Evolutionary conservation across 1,139 yeast genomes (phyloP), one percentile per base, ranked within the genome.

Genomic region (Suhomyces panamericanus): DNA sequence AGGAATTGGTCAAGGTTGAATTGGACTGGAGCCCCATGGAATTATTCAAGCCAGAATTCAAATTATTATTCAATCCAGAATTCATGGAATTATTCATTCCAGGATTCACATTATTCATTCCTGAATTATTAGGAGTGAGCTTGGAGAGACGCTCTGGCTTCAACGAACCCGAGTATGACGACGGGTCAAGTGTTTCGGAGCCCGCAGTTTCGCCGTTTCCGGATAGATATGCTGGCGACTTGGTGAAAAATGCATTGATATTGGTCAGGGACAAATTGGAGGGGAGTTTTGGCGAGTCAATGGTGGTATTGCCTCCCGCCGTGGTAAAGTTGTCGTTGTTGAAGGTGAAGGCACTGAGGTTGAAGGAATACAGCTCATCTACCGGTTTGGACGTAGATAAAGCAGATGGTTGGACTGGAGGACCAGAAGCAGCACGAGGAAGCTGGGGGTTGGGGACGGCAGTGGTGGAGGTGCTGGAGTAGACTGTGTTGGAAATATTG

Each of bases 341-440:
- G 37, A 63, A 59, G 12, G 72, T 64, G 49, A 70, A 71, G 1
- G 74, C 63, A 46, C 70, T 64, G 39, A 70, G 47, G 37, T 69
- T 69, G 52, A 70, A 70, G 1, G 69, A 62, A 49, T 62, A 67
- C 46, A 56, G 69, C 34, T 69, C 74, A 24, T 69, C 74, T 14
- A 53, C 41, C 12, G 31, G 9, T 26, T 35, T 26, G 44, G 33
- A 31, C 35, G 32, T 14, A 44, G 39, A 20, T 49, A 31, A 20
- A 45, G 29, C 35, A 47, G 55, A 39, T 4, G 24, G 24, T 6
- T 20, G 24, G 4, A 20, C 2, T 8, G 9, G 9, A 20, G 24
- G 24, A 20, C 24, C 24, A 6, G 24, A 20, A 20, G 24, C 24
- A 6, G 24, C 24, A 20, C 24, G 24, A 20, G 24, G 24, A 20